phyloP scores from a whole-genome alignment of 352 stramenopile genomes.

The Achlya hypogyna region DNA sequence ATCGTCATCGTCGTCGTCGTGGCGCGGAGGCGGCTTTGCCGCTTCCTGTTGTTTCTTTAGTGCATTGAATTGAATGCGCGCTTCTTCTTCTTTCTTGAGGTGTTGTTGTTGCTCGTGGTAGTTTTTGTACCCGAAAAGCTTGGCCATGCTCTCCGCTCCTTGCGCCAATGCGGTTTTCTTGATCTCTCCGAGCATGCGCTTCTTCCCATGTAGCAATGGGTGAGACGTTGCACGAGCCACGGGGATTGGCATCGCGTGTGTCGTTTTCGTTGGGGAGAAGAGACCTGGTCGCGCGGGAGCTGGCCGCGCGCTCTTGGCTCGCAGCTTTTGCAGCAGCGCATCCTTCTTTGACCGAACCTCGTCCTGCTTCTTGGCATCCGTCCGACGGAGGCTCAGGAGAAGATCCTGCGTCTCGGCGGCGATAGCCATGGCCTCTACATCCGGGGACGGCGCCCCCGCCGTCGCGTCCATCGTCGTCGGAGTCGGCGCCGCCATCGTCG shows the following conservation, averaged over 20 bases:
- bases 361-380: slow-evolving; percentile 1
- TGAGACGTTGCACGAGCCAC: slow-evolving; percentile 11
- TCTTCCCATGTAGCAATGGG: slow-evolving; percentile 15
- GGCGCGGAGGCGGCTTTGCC: slow-evolving; percentile 8
- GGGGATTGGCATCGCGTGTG: not conserved
- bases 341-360: slow-evolving; percentile 15
- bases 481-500: not conserved
- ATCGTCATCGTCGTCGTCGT: slow-evolving; percentile 17
- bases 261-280: not conserved
- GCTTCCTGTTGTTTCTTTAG: slow-evolving; percentile 27
- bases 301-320: not conserved
- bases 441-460: not conserved
- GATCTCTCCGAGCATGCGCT: slow-evolving; percentile 19
- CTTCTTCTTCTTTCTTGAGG: slow-evolving; percentile 55
- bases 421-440: slow-evolving; percentile 6
- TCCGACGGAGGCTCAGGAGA: slow-evolving; percentile 14
- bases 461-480: not conserved
- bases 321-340: slow-evolving; percentile 11
- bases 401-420: slow-evolving; percentile 17
- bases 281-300: not conserved
- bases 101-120: slow-evolving; percentile 62
- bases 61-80: slow-evolving; percentile 45
- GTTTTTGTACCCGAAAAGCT: slow-evolving; percentile 64
- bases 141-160: slow-evolving; percentile 51
- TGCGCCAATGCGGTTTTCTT: slow-evolving; percentile 12